phyloP scores from a whole-genome alignment of 345 rosid species.

The Noccaea caerulescens region DNA sequence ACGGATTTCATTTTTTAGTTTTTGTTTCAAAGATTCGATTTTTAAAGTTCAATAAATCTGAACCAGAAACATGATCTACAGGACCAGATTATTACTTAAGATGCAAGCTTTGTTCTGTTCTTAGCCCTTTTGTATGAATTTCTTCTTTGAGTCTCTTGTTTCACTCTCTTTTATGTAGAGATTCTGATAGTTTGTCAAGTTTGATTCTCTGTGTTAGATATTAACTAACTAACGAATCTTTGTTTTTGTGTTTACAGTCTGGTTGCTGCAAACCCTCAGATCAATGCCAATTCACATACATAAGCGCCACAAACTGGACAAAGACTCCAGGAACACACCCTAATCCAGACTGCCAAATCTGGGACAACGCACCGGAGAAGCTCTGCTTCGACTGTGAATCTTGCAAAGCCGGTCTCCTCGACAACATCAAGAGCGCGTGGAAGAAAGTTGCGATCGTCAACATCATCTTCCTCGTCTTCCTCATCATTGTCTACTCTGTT shows the following conservation, averaged over 20 bases:
- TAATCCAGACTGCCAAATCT: slow-evolving; percentile 62
- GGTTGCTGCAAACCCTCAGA: slow-evolving; percentile 96
- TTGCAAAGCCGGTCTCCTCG: slow-evolving; percentile 93
- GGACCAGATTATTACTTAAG: slow-evolving; percentile 1
- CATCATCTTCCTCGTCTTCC: slow-evolving; percentile 80
- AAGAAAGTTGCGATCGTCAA: slow-evolving; percentile 88
- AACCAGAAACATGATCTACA: not conserved
- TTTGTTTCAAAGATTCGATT: slow-evolving; percentile 12
- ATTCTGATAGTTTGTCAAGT: slow-evolving; percentile 3
- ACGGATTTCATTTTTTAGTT: too few relatives aligned
- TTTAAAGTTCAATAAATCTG: slow-evolving; percentile 7
- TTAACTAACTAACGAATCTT: slow-evolving; percentile 5
- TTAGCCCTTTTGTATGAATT: not conserved
- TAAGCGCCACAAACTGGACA: slow-evolving; percentile 64
- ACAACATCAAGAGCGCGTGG: slow-evolving; percentile 83
- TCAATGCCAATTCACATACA: slow-evolving; percentile 62
- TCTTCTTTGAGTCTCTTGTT: not conserved
- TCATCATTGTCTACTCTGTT: slow-evolving; percentile 78
- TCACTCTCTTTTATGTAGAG: not conserved
- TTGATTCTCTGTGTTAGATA: not conserved
- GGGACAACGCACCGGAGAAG: slow-evolving; percentile 54
- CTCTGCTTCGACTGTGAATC: slow-evolving; percentile 84
- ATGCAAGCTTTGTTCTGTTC: slow-evolving; percentile 7
- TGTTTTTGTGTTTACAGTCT: slow-evolving; percentile 56
- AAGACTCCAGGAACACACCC: slow-evolving; percentile 15